phyloP scores from a whole-genome alignment of 257 asterid genomes.

The Rehmannia glutinosa region DNA sequence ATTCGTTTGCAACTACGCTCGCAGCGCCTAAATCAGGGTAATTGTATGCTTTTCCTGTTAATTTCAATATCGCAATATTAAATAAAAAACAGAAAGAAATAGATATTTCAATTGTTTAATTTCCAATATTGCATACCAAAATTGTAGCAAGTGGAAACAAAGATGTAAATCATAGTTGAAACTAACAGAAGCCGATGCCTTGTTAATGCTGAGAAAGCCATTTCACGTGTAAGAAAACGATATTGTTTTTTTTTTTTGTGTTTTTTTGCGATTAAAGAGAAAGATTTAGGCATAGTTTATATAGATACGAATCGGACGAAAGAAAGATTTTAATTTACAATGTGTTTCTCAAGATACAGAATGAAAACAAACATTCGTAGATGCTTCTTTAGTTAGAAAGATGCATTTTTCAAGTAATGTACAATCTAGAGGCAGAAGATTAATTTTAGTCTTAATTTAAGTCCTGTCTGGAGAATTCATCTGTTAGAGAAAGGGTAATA shows the following conservation, averaged over 20 bases:
- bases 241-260: not conserved
- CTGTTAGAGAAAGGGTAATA: slow-evolving; percentile 9
- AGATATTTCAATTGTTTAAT: not conserved
- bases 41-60: slow-evolving; percentile 33
- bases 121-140: slow-evolving; percentile 26
- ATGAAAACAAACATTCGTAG: no score
- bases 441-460: not conserved
- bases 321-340: not conserved
- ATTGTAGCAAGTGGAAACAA: slow-evolving; percentile 10
- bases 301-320: not conserved
- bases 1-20: no score
- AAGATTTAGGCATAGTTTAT: not conserved
- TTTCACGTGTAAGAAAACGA: not conserved
- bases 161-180: slow-evolving; percentile 21
- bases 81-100: not conserved
- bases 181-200: slow-evolving; percentile 18
- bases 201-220: slow-evolving; percentile 25
- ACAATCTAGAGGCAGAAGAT: not conserved
- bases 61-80: not conserved
- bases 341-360: no score
- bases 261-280: not conserved
- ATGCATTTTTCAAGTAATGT: not conserved
- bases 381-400: no score
- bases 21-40: no score
- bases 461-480: not conserved